Base-by-base conservation (phyloP, 345 rosid genomes). In the Passiflora organensis region DNA sequence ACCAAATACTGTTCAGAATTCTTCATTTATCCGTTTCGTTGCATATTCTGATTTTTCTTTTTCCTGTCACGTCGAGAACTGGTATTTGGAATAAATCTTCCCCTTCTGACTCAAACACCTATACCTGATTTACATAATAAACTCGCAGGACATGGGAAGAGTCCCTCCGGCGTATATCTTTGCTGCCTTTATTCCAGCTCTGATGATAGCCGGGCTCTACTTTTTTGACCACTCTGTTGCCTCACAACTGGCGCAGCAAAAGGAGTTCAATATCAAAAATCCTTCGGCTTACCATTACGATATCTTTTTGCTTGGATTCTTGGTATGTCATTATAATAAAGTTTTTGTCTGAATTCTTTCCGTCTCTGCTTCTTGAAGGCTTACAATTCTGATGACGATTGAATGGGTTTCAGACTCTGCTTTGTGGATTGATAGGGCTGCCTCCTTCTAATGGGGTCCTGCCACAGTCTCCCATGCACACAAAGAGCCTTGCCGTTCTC, bases 391-490 rank as follows among this genome's bases (percentile, higher is more conserved):
- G 18, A 55, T 11, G 5, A 34, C 25, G 17, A 34, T 14, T 20
- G 17, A 25, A 14, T 52, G 60, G n/a, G 53, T 51, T 53, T 25
- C 78, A 90, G 97, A 82, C 91, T 23, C 62, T 90, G 67, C 72
- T 90, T 37, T 90, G 97, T 59, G 97, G 97, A 49, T 63, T 90
- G 66, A 39, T 85, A 13, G 91, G 95, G 4, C 72, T 90, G 24
- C 95, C 94, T 51, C 95, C 97, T 48, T 81, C 89, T 1, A 87
- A 90, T 34, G 91, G 97, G 25, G 95, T 90, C 60, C 81, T 90
- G 1, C 97, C 95, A n/a, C 95, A 90, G 51, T 83, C 95, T 58
- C 97, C 97, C 8, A 87, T 87, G 97, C 97, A 90, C 62, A 80
- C 93, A 10, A 89, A 89, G 67, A 89, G 96, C 72, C 91, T 82